Conservation (phyloP, 257 asterid species). For the Solanum appendiculatum region DNA sequence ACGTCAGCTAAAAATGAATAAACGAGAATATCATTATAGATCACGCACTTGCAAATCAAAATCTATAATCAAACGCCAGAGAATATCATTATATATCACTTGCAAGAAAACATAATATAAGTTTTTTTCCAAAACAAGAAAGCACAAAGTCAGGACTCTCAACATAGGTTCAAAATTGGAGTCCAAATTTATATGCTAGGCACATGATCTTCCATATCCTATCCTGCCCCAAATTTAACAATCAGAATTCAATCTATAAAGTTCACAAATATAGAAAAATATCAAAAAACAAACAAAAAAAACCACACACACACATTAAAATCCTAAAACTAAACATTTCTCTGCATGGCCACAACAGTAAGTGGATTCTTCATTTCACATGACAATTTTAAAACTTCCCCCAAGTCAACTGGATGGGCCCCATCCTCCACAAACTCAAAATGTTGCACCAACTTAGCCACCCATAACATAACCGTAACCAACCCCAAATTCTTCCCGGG, state of each 20-base stretch:
- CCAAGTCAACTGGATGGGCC: conserved; percentile 18
- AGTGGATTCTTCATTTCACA: conserved; percentile 53
- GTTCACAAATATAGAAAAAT: not conserved
- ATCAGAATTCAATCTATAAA: not conserved
- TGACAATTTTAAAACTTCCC: conserved; percentile 44
- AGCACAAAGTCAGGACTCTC: not conserved
- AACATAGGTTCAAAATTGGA: not conserved
- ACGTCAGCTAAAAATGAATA: too few species aligned
- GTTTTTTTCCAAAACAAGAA: not conserved
- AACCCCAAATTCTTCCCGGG: conserved; percentile 46
- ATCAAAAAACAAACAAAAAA: not conserved
- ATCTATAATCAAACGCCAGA: not conserved
- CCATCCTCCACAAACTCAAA: conserved; percentile 17
- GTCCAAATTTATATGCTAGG: not conserved
- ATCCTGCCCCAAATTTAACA: not conserved
- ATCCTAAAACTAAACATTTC: not conserved
- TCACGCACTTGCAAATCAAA: too few species aligned
- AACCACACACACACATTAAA: not conserved
- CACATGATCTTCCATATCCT: too few species aligned
- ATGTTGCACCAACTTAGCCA: conserved; percentile 34
- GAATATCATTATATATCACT: not conserved
- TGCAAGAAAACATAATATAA: not conserved
- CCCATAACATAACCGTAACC: conserved; percentile 35
- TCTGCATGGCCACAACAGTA: conserved; percentile 17
- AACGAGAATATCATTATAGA: too few species aligned